phyloP scores from a whole-genome alignment of 1,284 basidiomycete species.

The Sporisorium graminicola region DNA sequence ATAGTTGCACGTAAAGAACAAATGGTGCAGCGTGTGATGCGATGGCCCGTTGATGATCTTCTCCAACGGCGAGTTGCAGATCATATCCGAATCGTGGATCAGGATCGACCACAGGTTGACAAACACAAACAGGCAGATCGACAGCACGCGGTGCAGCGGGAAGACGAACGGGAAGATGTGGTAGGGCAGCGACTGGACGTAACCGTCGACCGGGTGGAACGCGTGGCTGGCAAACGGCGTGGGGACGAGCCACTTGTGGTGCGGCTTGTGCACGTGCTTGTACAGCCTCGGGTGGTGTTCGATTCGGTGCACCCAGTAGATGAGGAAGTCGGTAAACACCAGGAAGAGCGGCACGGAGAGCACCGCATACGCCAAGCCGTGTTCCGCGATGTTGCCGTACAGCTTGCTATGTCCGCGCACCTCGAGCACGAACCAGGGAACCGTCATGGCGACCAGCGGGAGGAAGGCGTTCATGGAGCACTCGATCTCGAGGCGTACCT shows the following conservation, averaged over 20 bases:
- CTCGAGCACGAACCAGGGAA: conserved; percentile 94
- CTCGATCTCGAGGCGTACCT: conserved; percentile 83
- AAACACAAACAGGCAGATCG: conserved; percentile 67
- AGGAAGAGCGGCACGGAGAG: conserved; percentile 75
- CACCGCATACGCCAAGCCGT: conserved; percentile 63
- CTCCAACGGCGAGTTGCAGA: conserved; percentile 90
- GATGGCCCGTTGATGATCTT: conserved; percentile 95
- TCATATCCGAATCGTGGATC: conserved; percentile 99
- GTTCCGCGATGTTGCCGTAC: conserved; percentile 79
- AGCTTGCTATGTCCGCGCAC: conserved; percentile 86
- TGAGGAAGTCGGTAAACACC: conserved; percentile 88
- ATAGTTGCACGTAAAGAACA: conserved; percentile 97
- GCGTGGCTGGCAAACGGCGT: conserved; percentile 97
- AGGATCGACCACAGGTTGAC: conserved; percentile 68
- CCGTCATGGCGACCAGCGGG: conserved; percentile 76
- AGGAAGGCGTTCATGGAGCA: conserved; percentile 84
- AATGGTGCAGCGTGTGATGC: conserved; percentile 95
- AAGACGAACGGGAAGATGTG: conserved; percentile 92
- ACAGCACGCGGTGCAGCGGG: conserved; percentile 78
- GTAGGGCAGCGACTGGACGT: conserved; percentile 91
- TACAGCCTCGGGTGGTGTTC: conserved; percentile 89
- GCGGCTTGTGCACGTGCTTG: conserved; percentile 92
- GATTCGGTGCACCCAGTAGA: conserved; percentile 95
- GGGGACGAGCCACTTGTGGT: conserved; percentile 98
- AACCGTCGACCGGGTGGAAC: conserved; percentile 97